phyloP scores from a whole-genome alignment of 352 stramenopile species.

The Pythium biforme region DNA sequence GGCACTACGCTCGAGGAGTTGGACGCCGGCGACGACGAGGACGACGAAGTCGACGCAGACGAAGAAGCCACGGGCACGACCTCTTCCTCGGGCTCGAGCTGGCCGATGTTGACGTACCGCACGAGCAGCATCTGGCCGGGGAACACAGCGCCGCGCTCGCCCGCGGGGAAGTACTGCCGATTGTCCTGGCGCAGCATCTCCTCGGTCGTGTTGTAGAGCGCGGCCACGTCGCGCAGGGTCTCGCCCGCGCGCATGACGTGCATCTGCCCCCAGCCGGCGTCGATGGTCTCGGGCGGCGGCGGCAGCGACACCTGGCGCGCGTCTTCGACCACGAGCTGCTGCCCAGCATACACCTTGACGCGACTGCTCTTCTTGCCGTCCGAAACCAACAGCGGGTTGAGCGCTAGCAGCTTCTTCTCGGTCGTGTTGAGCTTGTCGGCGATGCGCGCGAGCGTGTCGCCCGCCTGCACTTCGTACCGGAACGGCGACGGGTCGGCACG shows the following conservation, averaged over 20 bases:
- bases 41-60: neutral
- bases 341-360: constrained; percentile 64
- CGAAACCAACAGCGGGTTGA: constrained; percentile 66
- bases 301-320: constrained; percentile 64
- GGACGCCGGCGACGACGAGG: neutral
- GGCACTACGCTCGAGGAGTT: constrained; percentile 27
- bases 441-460: constrained; percentile 63
- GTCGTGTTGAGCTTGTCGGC: constrained; percentile 65
- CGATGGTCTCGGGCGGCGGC: constrained; percentile 72
- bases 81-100: constrained; percentile 45
- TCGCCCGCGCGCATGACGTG: constrained; percentile 73
- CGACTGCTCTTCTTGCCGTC: constrained; percentile 31
- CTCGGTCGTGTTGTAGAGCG: constrained; percentile 80
- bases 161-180: constrained; percentile 71
- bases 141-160: constrained; percentile 65
- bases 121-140: constrained; percentile 78
- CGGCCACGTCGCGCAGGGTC: constrained; percentile 62
- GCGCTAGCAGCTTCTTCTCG: constrained; percentile 47
- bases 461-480: constrained; percentile 65
- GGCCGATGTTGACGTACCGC: constrained; percentile 71
- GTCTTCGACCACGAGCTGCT: constrained; percentile 78
- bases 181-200: constrained; percentile 81
- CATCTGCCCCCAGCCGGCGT: constrained; percentile 85
- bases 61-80: neutral
- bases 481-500: constrained; percentile 48